Conservation (phyloP, 495 filamentous ascomycete species). For the Neurospora intermedia region DNA sequence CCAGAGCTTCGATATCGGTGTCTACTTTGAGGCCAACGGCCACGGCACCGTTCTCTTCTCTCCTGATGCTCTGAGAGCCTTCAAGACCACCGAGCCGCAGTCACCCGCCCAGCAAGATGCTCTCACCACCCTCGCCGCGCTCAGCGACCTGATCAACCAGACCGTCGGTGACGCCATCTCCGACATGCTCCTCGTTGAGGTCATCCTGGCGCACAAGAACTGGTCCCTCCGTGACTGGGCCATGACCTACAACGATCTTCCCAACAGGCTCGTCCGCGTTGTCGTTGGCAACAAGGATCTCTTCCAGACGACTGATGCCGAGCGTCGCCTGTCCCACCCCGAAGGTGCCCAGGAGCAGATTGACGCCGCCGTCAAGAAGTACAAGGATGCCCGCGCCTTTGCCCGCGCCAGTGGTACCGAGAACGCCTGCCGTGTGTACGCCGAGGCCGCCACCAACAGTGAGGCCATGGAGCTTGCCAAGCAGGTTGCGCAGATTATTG, state of each 20-base stretch:
- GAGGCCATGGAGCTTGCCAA: constrained; percentile 81
- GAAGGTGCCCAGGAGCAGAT: constrained; percentile 71
- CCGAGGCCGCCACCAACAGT: constrained; percentile 78
- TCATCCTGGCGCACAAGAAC: constrained; percentile 87
- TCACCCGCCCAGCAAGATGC: constrained; percentile 83
- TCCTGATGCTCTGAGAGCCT: constrained; percentile 60
- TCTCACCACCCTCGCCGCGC: constrained; percentile 67
- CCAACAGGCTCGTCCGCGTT: constrained; percentile 87
- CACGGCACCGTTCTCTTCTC: constrained; percentile 97
- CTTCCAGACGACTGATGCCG: constrained; percentile 85
- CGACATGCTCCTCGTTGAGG: constrained; percentile 91
- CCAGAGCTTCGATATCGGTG: constrained; percentile 79
- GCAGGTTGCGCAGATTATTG: constrained; percentile 66
- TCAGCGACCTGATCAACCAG: constrained; percentile 90
- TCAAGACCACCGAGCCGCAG: constrained; percentile 68
- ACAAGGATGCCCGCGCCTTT: constrained; percentile 81
- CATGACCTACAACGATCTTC: constrained; percentile 86
- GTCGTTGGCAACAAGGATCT: constrained; percentile 77
- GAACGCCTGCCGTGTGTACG: constrained; percentile 92
- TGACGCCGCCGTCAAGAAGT: constrained; percentile 77
- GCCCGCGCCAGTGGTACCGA: constrained; percentile 90
- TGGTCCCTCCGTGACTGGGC: constrained; percentile 91
- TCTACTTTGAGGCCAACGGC: constrained; percentile 98
- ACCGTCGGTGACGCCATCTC: constrained; percentile 93
- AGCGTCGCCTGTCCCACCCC: constrained; percentile 75